Evolutionary conservation across 192 early-diverging fungal genomes (phyloP), one percentile per base, ranked within the genome.

Genomic region (Backusella sp.): DNA sequence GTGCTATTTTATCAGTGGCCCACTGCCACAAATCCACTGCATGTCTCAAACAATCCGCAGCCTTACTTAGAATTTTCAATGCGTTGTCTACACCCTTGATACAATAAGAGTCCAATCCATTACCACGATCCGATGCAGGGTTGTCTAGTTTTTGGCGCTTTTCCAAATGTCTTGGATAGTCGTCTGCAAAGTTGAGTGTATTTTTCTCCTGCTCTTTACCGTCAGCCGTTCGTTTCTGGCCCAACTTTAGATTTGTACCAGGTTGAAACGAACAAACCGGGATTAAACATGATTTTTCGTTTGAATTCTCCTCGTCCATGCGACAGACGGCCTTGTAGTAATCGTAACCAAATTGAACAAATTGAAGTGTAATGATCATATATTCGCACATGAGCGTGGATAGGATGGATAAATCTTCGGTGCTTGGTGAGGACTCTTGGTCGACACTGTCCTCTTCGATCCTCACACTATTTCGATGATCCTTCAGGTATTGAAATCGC

Each of bases 261-360:
- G 74, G 74, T 32, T 76, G 75, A 66, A 79, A 49, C 17, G 77
- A 37, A 46, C 80, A 81, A 34, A 81, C 72, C 4, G 80, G 80
- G 17, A 81, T 81, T 11, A 81, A 42, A 59, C 80, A 81, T 19
- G 73, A 39, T 69, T 81, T 81, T 53, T 76, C 74, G 11, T 36
- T 77, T n/a, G 68, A 69, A 21, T 35, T 62, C 4, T 41, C 69
- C 23, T 74, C 75, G n/a, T 74, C 73, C n/a, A 73, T 66, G 14
- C 73, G 73, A 71, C 80, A 81, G 2, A 81, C 73, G 11, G 68
- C 68, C 9, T 66, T 73, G 21, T 77, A 81, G 15, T 81, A 81
- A 6, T 76, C 71, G 23, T 77, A 77, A 1, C 76, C 73, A 39
- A 77, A 75, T 11, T 56, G 49, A 3, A 77, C 80, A 35, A 81